Percentiles rank a stretch among this genome's conserved stretches.
These are phyloP conservation scores for Xylariaceae sp. DNA, from an alignment of 2,329 filamentous ascomycete genomes.

Conservation along the genomic window DNA sequence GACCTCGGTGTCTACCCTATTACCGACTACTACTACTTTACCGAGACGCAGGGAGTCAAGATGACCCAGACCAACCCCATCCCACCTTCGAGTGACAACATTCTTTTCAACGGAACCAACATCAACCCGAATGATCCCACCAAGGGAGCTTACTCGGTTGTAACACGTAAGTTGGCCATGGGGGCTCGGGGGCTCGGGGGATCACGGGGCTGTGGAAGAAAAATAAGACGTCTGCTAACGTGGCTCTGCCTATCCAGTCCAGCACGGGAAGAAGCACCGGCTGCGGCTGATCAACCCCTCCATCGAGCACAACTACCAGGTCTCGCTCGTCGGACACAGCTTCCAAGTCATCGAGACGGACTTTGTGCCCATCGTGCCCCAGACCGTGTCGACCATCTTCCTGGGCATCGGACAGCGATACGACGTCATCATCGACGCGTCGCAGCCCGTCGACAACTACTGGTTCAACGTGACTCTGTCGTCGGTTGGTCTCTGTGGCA, in stretches of 20 bases:
- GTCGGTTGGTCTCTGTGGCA: conserved; percentile 28
- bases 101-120: conserved; percentile 42
- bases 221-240: not conserved
- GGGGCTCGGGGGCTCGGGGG: too few relatives aligned
- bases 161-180: conserved; percentile 23
- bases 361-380: conserved; percentile 46
- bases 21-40: conserved; percentile 41
- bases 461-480: conserved; percentile 37
- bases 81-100: conserved; percentile 34
- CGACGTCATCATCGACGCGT: conserved; percentile 43
- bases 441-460: conserved; percentile 32
- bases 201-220: not conserved
- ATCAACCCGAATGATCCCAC: conserved; percentile 26
- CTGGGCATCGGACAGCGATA: conserved; percentile 44
- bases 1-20: conserved; percentile 47
- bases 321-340: conserved; percentile 42
- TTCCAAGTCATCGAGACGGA: conserved; percentile 47
- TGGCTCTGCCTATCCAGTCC: conserved; percentile 18
- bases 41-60: conserved; percentile 6
- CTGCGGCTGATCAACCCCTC: conserved; percentile 38
- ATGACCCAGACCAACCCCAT: conserved; percentile 20
- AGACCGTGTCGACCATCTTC: conserved; percentile 43
- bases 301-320: conserved; percentile 2
- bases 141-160: conserved; percentile 25
- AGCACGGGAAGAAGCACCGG: conserved; percentile 42